Conservation (phyloP, 495 filamentous ascomycete genomes). For the Parachaetomium inaequale region DNA sequence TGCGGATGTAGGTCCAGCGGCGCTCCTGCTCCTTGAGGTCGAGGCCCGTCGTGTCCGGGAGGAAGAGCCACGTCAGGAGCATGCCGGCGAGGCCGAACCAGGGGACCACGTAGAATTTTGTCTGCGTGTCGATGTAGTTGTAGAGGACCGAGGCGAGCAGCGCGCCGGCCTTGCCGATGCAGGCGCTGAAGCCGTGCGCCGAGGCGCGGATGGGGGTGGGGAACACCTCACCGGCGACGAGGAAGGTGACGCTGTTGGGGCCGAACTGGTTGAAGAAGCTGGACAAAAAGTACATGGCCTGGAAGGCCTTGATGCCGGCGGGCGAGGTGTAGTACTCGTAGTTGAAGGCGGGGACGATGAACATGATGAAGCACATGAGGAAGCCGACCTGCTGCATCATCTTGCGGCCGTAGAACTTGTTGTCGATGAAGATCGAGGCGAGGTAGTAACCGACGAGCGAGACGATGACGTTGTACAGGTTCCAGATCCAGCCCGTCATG, state of each 20-base stretch:
- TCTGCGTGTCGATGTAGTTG: slow-evolving; percentile 77
- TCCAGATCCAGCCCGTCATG: slow-evolving; percentile 86
- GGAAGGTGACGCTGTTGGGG: slow-evolving; percentile 87
- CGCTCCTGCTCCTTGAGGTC: slow-evolving; percentile 94
- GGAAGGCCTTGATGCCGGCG: slow-evolving; percentile 70
- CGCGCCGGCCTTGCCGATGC: slow-evolving; percentile 77
- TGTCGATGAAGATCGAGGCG: slow-evolving; percentile 74
- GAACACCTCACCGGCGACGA: slow-evolving; percentile 87
- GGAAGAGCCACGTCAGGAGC: slow-evolving; percentile 71
- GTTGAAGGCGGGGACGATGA: slow-evolving; percentile 78
- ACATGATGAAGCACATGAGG: slow-evolving; percentile 80
- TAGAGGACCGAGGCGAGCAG: slow-evolving; percentile 79
- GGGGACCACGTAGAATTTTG: slow-evolving; percentile 81
- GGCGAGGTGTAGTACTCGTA: slow-evolving; percentile 70
- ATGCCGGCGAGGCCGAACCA: slow-evolving; percentile 88
- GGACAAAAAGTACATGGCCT: slow-evolving; percentile 88
- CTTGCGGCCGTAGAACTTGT: slow-evolving; percentile 89
- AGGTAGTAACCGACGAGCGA: slow-evolving; percentile 81
- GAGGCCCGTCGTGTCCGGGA: slow-evolving; percentile 88
- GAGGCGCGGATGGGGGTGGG: slow-evolving; percentile 86
- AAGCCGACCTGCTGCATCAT: slow-evolving; percentile 91
- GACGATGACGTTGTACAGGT: slow-evolving; percentile 78
- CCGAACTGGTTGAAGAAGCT: slow-evolving; percentile 98
- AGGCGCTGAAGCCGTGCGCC: slow-evolving; percentile 85
- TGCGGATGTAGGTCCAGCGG: slow-evolving; percentile 74